phyloP scores from a whole-genome alignment of 2,329 filamentous ascomycete species.

The Colletotrichum paranaense region DNA sequence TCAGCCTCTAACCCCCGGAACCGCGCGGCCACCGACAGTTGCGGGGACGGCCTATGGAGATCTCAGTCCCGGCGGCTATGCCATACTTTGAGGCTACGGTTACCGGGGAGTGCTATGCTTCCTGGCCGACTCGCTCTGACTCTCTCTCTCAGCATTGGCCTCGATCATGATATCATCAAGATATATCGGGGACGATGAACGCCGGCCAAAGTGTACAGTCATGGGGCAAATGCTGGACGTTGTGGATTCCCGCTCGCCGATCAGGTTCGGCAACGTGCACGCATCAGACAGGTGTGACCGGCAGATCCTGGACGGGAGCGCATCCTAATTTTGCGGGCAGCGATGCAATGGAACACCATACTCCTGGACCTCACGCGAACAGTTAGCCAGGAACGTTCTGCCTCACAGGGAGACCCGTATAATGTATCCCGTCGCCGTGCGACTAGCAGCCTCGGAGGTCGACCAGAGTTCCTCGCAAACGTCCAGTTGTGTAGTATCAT shows the following conservation, averaged over 20 bases:
- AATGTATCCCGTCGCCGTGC: neutral
- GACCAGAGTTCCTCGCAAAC: neutral
- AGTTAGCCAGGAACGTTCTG: neutral
- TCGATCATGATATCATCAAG: neutral
- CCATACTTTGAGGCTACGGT: neutral
- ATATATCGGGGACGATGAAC: neutral
- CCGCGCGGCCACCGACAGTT: conserved; percentile 23
- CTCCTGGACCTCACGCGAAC: neutral
- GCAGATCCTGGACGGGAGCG: conserved; percentile 16
- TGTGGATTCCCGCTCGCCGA: neutral
- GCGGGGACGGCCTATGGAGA: neutral
- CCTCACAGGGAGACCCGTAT: neutral
- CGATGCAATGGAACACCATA: conserved; percentile 5
- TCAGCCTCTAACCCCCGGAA: conserved; percentile 14
- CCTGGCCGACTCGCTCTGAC: neutral
- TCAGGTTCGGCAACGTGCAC: neutral
- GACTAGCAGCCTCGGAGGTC: neutral
- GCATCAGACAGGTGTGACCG: neutral
- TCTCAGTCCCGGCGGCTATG: conserved; percentile 4
- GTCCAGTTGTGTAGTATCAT: neutral
- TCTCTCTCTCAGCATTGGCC: neutral
- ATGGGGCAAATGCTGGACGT: neutral
- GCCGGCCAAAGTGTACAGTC: neutral
- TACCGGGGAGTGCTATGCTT: neutral
- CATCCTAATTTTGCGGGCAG: conserved; percentile 24